Evolutionary conservation across 371 early-diverging fungal species (phyloP).

Genomic region (Nematocida sp.): DNA sequence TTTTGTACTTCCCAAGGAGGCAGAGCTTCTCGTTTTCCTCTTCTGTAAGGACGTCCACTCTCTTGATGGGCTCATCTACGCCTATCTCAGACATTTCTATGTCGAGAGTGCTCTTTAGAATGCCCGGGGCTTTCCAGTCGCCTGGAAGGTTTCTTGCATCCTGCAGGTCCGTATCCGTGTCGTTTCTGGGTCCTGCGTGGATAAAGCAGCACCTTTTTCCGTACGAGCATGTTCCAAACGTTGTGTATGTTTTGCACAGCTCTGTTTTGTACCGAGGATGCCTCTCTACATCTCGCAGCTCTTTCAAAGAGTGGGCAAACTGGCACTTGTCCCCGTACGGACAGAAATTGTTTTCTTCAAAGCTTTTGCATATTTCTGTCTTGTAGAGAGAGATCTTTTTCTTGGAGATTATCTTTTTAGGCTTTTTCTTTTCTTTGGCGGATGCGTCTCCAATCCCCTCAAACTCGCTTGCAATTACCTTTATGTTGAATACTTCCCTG

Average conservation of each 20-base stretch:
- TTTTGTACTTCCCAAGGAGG: background rate
- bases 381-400: slow-evolving; percentile 76
- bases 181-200: slow-evolving; percentile 62
- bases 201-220: slow-evolving; percentile 71
- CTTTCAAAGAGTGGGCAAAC: slow-evolving; percentile 77
- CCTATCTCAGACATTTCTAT: slow-evolving; percentile 10
- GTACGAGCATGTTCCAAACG: slow-evolving; percentile 69
- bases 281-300: slow-evolving; percentile 73
- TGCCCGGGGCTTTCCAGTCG: slow-evolving; percentile 48
- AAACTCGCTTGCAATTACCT: slow-evolving; percentile 2
- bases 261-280: slow-evolving; percentile 86
- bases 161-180: slow-evolving; percentile 30
- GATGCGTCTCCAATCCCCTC: background rate
- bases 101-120: background rate
- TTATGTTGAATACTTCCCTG: slow-evolving; percentile 7
- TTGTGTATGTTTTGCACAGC: slow-evolving; percentile 71
- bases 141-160: slow-evolving; percentile 47
- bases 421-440: slow-evolving; percentile 1
- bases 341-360: slow-evolving; percentile 77
- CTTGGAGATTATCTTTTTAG: slow-evolving; percentile 48
- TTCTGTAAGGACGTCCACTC: background rate
- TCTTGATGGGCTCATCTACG: background rate
- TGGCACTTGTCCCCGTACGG: slow-evolving; percentile 83
- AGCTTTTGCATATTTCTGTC: slow-evolving; percentile 85
- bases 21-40: slow-evolving; percentile 21